Evolutionary conservation across 345 rosid genomes (phyloP), one percentile per base, ranked within the genome.

Genomic region (Acer yangbiense): DNA sequence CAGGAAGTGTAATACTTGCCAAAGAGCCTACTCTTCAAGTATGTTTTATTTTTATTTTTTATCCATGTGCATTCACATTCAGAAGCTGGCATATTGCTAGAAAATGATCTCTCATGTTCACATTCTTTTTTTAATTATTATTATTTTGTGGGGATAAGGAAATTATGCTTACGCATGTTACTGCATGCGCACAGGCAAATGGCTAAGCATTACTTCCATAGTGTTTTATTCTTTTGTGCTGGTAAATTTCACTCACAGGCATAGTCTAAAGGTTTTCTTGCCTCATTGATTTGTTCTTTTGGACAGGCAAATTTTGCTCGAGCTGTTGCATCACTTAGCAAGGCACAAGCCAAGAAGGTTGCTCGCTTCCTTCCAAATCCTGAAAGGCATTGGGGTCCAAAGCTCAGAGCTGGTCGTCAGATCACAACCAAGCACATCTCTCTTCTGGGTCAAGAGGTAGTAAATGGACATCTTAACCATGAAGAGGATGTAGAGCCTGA

Each of bases 381-480:
- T 9, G 98, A 97, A 84, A 97, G 93, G 89, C 98, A 97, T 72
- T 97, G 99, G 99, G 99, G 99, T 23, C 98, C 99, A 23, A 97
- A 96, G 87, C 85, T 92, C 17, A 87, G 97, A 68, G 99, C 99
- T 3, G 99, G 99, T 71, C 97, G 99, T 39, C 90, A 86, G 80
- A 93, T 97, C 83, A 97, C 99, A 32, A 90, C 89, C 85, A 97
- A 97, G 85, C 99, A 97, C 80, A 78, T 94, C 14, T 97, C 99
- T 41, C 97, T 97, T 70, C 75, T 97, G 86, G 99, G 99, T 75
- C 87, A 89, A 14, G 98, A 94, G 58, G 98, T 90, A 1, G 94
- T 97, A 57, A 97, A 89, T 68, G 97, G 90, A 72, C 88, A 89
- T 76, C 90, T 94, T 68, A 88, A 72, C 71, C 88, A 73, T 63